Conservation (phyloP, 83 land plant species). For the Picea abies region DNA sequence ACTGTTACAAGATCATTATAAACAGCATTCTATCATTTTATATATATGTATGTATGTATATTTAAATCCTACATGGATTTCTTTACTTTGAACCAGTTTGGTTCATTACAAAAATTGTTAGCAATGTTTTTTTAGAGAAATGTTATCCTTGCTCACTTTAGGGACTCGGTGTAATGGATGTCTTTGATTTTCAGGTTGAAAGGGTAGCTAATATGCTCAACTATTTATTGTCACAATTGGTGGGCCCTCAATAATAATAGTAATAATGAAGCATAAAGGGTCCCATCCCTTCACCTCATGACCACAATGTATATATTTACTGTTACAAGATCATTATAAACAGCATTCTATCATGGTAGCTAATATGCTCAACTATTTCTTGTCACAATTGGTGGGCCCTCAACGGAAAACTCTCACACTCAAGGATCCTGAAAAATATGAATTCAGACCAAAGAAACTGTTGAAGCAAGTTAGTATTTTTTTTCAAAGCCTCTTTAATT, state of each 20-base stretch:
- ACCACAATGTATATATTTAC: too few relatives aligned
- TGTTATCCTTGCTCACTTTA: not conserved
- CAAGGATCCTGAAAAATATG: constrained; percentile 97
- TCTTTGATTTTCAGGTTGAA: constrained; percentile 70
- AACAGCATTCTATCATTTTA: too few relatives aligned
- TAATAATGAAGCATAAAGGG: too few relatives aligned
- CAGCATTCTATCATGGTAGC: constrained; percentile 27
- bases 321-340: too few relatives aligned
- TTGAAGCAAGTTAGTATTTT: constrained; percentile 69
- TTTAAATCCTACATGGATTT: not conserved
- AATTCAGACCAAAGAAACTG: constrained; percentile 86
- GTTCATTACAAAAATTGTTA: not conserved
- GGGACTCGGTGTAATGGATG: not conserved
- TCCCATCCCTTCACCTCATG: too few relatives aligned
- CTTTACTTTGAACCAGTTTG: not conserved
- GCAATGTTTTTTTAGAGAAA: not conserved
- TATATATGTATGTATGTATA: not conserved
- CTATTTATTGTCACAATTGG: too few relatives aligned
- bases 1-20: too few relatives aligned
- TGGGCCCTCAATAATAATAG: too few relatives aligned
- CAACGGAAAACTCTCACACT: constrained; percentile 87
- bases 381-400: constrained; percentile 93
- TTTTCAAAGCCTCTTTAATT: not conserved
- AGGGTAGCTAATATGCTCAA: constrained; percentile 43
- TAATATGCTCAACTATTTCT: constrained; percentile 93